These are phyloP conservation scores for Onygenales sp. DNA, from an alignment of 2,329 filamentous ascomycete species.

Conservation along the genomic window DNA sequence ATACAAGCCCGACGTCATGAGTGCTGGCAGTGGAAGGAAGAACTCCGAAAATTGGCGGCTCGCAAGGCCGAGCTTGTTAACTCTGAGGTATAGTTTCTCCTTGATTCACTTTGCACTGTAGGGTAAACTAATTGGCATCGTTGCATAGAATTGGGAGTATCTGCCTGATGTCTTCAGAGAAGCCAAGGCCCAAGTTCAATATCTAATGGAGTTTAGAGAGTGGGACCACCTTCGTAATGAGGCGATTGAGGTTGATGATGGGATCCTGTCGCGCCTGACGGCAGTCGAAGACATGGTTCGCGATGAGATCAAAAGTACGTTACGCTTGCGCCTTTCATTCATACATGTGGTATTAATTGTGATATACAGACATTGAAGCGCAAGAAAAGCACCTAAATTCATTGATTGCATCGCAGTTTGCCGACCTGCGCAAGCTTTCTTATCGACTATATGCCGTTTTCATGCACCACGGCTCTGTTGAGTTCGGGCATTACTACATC, in stretches of 20 bases:
- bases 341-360: background rate
- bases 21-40: slow-evolving; percentile 61
- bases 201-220: slow-evolving; percentile 31
- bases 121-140: background rate
- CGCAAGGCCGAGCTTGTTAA: slow-evolving; percentile 35
- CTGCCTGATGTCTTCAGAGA: slow-evolving; percentile 23
- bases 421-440: slow-evolving; percentile 52
- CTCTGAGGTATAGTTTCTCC: slow-evolving; percentile 16
- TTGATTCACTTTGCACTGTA: background rate
- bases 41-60: slow-evolving; percentile 47
- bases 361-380: slow-evolving; percentile 22
- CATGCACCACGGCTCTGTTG: slow-evolving; percentile 63
- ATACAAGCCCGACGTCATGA: slow-evolving; percentile 57
- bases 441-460: slow-evolving; percentile 89
- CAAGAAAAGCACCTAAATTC: slow-evolving; percentile 38
- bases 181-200: slow-evolving; percentile 34
- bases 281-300: slow-evolving; percentile 36
- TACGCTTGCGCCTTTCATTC: background rate
- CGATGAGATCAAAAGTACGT: slow-evolving; percentile 37
- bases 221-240: slow-evolving; percentile 22
- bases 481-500: slow-evolving; percentile 88
- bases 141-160: slow-evolving; percentile 18
- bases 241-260: slow-evolving; percentile 33
- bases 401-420: slow-evolving; percentile 51
- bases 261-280: slow-evolving; percentile 34